Evolutionary conservation across 306 rosid genomes (phyloP), one percentile per base, ranked within the genome.

Genomic region (Clitoria ternatea): DNA sequence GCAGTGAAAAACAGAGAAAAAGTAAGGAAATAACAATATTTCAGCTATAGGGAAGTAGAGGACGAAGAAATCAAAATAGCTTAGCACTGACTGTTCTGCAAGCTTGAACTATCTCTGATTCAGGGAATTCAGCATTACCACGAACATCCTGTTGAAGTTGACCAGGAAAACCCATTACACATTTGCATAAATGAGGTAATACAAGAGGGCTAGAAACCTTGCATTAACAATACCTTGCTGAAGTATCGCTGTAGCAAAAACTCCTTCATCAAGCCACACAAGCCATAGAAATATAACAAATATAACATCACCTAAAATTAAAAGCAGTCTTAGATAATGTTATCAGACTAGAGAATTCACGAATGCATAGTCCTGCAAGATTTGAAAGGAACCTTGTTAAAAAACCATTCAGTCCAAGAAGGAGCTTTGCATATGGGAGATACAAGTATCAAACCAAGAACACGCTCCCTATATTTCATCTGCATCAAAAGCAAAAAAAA

Each of bases 351-450:
- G 32, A 48, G 56, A 72, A 67, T 19, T 50, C 68, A 49, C 40
- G 4, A 12, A 49, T 7, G 19, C 63, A 40, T 32, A 40, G 29
- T 42, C 59, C 59, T 27, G 5, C 17, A 37, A 49, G 27, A 48
- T 79, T 12, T 48, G 66, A 49, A 40, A 82, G 35, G 49, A 71
- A 90, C 98, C 98, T 92, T 92, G 74, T 89, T 92, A 71, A 76
- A 92, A 71, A 92, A 76, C 98, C 98, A 92, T 74, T 92, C 98
- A 9, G 87, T 76, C 98, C 98, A 92, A 61, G 96, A 89, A 39
- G 98, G 96, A 0, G 92, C 85, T 79, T 84, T 92, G 86, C 96
- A 92, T 14, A 92, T 66, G 61, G 98, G 98, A 82, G 98, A 92
- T 61, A 92, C 92, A 29, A 92, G 96, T 67, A 92, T 90, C 78